Percentiles rank a stretch among this genome's conserved stretches.
Evolutionary conservation across 176 grass and related monocot species (phyloP).

Genomic region (Melocanna baccifera): DNA sequence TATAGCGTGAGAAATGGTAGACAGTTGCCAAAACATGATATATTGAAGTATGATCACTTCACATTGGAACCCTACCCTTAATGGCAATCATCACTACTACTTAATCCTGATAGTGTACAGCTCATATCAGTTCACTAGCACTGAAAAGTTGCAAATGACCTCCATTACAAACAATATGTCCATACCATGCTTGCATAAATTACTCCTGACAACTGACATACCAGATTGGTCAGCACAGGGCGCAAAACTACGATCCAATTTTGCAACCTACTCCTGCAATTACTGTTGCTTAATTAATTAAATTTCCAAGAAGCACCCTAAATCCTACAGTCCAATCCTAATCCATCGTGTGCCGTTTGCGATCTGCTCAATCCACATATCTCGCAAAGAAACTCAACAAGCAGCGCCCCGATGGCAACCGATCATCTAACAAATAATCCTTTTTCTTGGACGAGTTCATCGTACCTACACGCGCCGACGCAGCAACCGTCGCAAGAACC

Average conservation of each 20-base stretch:
- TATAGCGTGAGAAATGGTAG: neutral
- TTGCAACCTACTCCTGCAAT: neutral
- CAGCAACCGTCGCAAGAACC: neutral
- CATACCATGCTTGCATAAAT: neutral
- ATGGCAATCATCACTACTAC: neutral
- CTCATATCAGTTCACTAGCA: neutral
- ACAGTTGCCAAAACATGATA: neutral
- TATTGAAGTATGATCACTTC: neutral
- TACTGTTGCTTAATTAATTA: neutral
- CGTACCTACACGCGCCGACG: slow-evolving; percentile 6
- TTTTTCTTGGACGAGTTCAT: neutral
- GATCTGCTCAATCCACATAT: neutral
- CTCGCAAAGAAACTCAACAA: neutral
- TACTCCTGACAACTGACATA: neutral
- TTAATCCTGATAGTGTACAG: neutral
- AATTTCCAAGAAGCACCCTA: neutral
- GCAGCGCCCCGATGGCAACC: neutral
- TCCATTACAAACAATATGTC: neutral
- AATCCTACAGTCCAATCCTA: neutral
- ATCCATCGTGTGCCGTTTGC: neutral
- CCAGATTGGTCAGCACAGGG: neutral
- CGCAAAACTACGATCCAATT: neutral
- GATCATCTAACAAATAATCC: slow-evolving; percentile 24
- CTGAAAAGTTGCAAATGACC: neutral
- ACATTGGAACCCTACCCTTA: neutral